These are phyloP conservation scores for Pleurozium schreberi DNA, from an alignment of 225 moss, liverwort and hornwort species.

Conservation along the genomic window DNA sequence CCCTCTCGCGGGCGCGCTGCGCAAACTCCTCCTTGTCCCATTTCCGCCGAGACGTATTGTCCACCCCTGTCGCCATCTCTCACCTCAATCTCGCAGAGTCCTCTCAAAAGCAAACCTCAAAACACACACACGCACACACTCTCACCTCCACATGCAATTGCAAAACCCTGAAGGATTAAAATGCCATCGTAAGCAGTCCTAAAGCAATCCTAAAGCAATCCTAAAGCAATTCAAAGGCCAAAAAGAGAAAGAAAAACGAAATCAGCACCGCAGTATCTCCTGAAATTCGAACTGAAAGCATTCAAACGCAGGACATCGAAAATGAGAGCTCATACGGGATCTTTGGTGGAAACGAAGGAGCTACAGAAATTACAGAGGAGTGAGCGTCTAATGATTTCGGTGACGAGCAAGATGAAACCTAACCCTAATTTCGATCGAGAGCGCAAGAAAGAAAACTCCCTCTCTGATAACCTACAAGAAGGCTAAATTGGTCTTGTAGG, in stretches of 20 bases:
- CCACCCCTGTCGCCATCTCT: slow-evolving; percentile 48
- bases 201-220: neutral
- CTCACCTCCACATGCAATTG: neutral
- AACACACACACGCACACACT: neutral
- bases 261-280: neutral
- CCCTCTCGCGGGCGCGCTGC: slow-evolving; percentile 74
- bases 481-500: neutral
- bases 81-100: neutral
- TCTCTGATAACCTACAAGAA: neutral
- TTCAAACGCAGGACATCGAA: neutral
- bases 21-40: slow-evolving; percentile 96
- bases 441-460: neutral
- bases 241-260: neutral
- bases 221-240: neutral
- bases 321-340: neutral
- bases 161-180: neutral
- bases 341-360: neutral
- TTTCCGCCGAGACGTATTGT: slow-evolving; percentile 88
- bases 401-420: neutral
- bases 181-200: neutral
- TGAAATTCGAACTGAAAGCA: neutral
- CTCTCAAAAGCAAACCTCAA: neutral
- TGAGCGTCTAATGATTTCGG: neutral
- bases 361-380: neutral
- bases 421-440: neutral